A percentile compares a stretch with the other conserved stretches of the same genome.
phyloP scores from a whole-genome alignment of 768 basidiomycete genomes.

The Russula compacta region DNA sequence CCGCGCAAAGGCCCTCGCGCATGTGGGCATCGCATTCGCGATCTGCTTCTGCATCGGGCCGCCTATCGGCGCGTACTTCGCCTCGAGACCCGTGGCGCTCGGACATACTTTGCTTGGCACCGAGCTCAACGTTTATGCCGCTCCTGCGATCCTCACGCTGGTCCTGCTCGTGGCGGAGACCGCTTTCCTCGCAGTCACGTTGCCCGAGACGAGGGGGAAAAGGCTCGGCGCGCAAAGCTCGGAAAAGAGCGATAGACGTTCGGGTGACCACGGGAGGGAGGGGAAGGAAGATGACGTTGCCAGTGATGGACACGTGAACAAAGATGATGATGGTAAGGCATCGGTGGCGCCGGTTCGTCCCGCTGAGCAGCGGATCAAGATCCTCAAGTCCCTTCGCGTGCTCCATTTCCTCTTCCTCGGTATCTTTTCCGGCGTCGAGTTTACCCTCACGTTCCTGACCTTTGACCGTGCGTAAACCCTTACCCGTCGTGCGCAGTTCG shows the following conservation, averaged over 20 bases:
- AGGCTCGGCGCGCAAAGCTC: neutral
- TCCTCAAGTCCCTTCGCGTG: conserved; percentile 50
- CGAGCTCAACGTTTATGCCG: conserved; percentile 82
- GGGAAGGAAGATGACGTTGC: neutral
- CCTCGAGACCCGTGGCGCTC: conserved; percentile 67
- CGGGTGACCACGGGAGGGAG: neutral
- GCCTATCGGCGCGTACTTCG: conserved; percentile 93
- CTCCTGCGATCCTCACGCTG: conserved; percentile 79
- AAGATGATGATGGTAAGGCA: neutral
- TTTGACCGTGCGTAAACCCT: conserved; percentile 60
- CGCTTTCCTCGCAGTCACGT: conserved; percentile 55
- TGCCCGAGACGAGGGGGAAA: conserved; percentile 77
- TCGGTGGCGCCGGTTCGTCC: conserved; percentile 12
- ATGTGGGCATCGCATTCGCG: conserved; percentile 94
- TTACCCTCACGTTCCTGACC: conserved; percentile 92
- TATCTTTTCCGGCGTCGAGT: conserved; percentile 92
- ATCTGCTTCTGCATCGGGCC: conserved; percentile 92
- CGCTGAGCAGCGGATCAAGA: conserved; percentile 42
- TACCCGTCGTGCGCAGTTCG: too few species aligned
- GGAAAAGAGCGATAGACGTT: conserved; percentile 20
- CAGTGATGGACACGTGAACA: neutral
- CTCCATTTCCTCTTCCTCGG: conserved; percentile 82
- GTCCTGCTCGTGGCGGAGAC: conserved; percentile 75
- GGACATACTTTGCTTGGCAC: conserved; percentile 38
- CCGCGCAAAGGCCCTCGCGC: conserved; percentile 77